A percentile compares a stretch with the other conserved stretches of the same genome.
Evolutionary conservation across 345 rosid species (phyloP).

Genomic region (Lepidium sativum): DNA sequence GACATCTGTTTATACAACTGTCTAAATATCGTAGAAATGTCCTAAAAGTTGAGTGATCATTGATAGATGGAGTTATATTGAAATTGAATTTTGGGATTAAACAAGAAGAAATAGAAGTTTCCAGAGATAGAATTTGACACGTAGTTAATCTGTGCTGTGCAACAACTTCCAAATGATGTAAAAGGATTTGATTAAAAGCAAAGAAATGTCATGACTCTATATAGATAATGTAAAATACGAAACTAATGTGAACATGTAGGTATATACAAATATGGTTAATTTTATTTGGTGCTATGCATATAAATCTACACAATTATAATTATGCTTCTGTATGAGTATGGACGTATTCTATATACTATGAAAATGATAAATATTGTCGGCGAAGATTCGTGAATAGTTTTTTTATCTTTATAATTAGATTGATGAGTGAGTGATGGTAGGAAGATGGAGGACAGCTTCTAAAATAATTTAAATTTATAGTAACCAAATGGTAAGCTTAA

Average conservation of each 20-base stretch:
- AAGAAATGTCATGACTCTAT: conserved; percentile 2
- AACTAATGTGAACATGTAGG: conserved; percentile 1
- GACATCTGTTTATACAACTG: too few species aligned
- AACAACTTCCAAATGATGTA: conserved; percentile 22
- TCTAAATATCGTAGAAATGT: neutral
- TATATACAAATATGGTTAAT: neutral
- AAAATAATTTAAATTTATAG: neutral
- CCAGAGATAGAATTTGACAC: neutral
- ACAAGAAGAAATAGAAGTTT: conserved; percentile 12
- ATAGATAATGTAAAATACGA: conserved; percentile 12
- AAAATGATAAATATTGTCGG: conserved; percentile 12
- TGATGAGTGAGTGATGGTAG: conserved; percentile 29
- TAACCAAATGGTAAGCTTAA: conserved; percentile 14
- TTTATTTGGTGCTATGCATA: neutral
- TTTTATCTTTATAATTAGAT: neutral
- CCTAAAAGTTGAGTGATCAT: neutral
- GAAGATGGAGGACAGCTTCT: conserved; percentile 28
- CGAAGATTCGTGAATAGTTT: conserved; percentile 13
- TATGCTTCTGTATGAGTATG: neutral
- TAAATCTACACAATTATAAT: neutral
- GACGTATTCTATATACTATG: conserved; percentile 1
- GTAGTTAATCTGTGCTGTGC: neutral
- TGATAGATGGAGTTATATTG: neutral
- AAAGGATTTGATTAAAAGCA: conserved; percentile 26
- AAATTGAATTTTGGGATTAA: too few species aligned